Evolutionary conservation across 2,329 filamentous ascomycete species (phyloP), one percentile per base, ranked within the genome.

Genomic region (Sclerotinia spermophila): DNA sequence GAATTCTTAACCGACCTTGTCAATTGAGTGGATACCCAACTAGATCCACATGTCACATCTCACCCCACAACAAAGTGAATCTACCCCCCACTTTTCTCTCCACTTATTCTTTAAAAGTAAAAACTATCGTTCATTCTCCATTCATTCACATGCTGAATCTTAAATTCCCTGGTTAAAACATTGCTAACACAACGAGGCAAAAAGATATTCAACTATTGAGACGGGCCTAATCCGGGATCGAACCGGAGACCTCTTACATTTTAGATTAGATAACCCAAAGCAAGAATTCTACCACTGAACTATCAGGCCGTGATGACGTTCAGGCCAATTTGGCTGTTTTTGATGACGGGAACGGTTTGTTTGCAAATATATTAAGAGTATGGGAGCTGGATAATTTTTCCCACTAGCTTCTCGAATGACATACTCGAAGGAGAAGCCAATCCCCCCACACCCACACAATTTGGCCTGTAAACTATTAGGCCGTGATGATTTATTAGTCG

Each of bases 201-300:
- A 15, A 15, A n/a, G 1, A 30, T 2, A 2, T 19, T 13, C 5
- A 8, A 11, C 7, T 5, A 51, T 0, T 4, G n/a, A 5, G 13
- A 59, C 0, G 60, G 60, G 60, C 60, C 61, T 65, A 65, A 65
- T 65, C 61, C 61, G 61, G 61, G 61, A 51, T 65, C 33, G 61
- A 65, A 65, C 61, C 61, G 61, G 61, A 65, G 61, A 65, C 61
- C 61, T 65, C 61, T 65, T 65, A 65, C 61, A 65, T 0, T 51
- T 51, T 8, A 15, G 15, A 65, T 51, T 38, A 0, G 7, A 11
- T 0, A 51, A 65, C 61, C 61, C 61, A 65, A 65, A 65, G 61
- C 61, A 65, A 65, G 61, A 65, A 65, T 65, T 65, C 61, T 65
- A 65, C 61, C 61, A 65, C 61, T 65, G 61, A 65, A 65, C 61